phyloP scores from a whole-genome alignment of 23 red algal species.

The Chondrus crispus region DNA sequence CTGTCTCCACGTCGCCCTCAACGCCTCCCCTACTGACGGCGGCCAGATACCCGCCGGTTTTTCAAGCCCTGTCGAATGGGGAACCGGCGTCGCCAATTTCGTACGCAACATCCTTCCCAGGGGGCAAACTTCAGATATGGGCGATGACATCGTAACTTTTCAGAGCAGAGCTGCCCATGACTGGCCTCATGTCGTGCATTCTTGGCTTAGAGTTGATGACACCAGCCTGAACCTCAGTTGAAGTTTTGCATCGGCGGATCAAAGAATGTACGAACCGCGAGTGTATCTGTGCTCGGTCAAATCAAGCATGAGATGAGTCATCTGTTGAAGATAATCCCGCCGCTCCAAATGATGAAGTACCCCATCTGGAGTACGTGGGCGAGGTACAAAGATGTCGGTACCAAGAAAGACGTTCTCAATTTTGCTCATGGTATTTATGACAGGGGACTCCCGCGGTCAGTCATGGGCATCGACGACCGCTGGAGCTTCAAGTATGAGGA shows the following conservation, averaged over 20 bases:
- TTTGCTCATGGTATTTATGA: slow-evolving; percentile 72
- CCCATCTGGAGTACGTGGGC: slow-evolving; percentile 97
- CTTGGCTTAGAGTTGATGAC: slow-evolving; percentile 39
- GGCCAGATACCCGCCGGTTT: too few species aligned
- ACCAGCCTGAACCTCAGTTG: not conserved
- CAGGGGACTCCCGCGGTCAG: slow-evolving; percentile 57
- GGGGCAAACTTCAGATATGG: slow-evolving; percentile 7
- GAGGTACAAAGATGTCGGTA: slow-evolving; percentile 75
- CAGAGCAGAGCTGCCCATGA: slow-evolving; percentile 76
- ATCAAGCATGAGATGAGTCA: too few species aligned
- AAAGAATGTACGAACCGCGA: not conserved
- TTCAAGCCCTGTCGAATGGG: too few species aligned
- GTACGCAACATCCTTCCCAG: slow-evolving; percentile 58
- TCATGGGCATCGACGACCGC: slow-evolving; percentile 92
- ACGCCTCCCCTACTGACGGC: slow-evolving; percentile 34
- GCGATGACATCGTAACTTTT: slow-evolving; percentile 60
- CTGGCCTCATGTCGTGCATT: slow-evolving; percentile 63
- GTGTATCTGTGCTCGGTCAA: not conserved
- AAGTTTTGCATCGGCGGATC: not conserved
- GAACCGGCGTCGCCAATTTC: slow-evolving; percentile 82
- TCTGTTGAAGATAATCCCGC: too few species aligned
- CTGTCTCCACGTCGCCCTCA: slow-evolving; percentile 86
- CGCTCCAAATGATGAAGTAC: slow-evolving; percentile 30
- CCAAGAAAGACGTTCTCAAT: slow-evolving; percentile 58
- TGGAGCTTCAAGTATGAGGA: slow-evolving; percentile 87